phyloP scores from a whole-genome alignment of 306 rosid genomes.

The Dryas alaskensis region DNA sequence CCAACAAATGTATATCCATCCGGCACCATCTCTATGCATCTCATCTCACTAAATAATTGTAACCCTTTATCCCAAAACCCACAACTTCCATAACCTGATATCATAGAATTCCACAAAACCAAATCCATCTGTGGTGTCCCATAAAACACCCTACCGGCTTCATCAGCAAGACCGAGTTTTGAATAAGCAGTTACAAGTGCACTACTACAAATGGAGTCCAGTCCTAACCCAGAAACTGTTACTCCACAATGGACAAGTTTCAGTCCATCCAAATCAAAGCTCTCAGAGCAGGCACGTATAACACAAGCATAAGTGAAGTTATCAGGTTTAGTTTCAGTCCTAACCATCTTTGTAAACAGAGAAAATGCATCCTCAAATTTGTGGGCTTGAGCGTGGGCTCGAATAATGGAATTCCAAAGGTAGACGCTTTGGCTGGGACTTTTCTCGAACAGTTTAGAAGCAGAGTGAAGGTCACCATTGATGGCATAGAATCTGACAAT shows the following conservation, averaged over 20 bases:
- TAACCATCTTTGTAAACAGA: slow-evolving; percentile 55
- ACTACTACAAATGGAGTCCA: slow-evolving; percentile 43
- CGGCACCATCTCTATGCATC: slow-evolving; percentile 44
- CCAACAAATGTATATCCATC: slow-evolving; percentile 82
- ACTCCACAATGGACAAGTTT: slow-evolving; percentile 40
- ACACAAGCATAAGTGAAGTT: slow-evolving; percentile 46
- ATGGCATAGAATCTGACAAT: slow-evolving; percentile 47
- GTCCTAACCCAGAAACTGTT: slow-evolving; percentile 36
- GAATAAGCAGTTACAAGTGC: slow-evolving; percentile 66
- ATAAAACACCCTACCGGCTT: slow-evolving; percentile 62
- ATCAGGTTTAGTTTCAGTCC: slow-evolving; percentile 49
- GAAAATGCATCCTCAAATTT: slow-evolving; percentile 48
- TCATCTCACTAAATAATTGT: slow-evolving; percentile 53
- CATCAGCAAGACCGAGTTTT: slow-evolving; percentile 57
- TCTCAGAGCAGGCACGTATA: slow-evolving; percentile 41
- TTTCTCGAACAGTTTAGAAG: slow-evolving; percentile 60
- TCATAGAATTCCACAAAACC: slow-evolving; percentile 81
- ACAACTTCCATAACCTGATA: slow-evolving; percentile 57
- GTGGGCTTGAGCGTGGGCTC: slow-evolving; percentile 62
- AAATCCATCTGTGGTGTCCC: slow-evolving; percentile 54
- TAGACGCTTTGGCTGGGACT: slow-evolving; percentile 54
- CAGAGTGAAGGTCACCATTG: slow-evolving; percentile 43
- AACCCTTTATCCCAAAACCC: slow-evolving; percentile 65
- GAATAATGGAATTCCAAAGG: slow-evolving; percentile 85
- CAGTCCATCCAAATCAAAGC: slow-evolving; percentile 25